These are phyloP conservation scores for Lachancea quebecensis DNA, from an alignment of 805 yeast species.

Conservation along the genomic window DNA sequence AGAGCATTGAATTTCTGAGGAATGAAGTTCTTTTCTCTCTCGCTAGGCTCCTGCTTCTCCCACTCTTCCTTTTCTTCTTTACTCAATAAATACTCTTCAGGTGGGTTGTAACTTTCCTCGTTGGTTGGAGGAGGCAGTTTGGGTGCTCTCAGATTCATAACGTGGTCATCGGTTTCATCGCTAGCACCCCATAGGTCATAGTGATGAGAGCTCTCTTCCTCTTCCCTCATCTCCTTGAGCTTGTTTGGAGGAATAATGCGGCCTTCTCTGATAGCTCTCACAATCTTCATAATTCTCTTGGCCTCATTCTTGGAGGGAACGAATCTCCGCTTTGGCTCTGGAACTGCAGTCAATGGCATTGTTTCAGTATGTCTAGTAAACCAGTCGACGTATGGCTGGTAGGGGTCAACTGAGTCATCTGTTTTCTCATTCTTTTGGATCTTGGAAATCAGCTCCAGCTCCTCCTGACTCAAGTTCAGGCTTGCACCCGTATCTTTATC, in stretches of 20 bases:
- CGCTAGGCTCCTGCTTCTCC: slow-evolving; percentile 63
- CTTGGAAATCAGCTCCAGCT: slow-evolving; percentile 78
- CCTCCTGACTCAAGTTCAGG: slow-evolving; percentile 78
- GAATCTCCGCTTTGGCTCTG: slow-evolving; percentile 96
- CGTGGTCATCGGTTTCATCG: slow-evolving; percentile 55
- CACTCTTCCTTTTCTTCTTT: slow-evolving; percentile 71
- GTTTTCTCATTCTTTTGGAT: slow-evolving; percentile 81
- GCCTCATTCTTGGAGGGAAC: slow-evolving; percentile 97
- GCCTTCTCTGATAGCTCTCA: slow-evolving; percentile 93
- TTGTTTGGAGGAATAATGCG: slow-evolving; percentile 72
- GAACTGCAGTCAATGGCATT: slow-evolving; percentile 89
- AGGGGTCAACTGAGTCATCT: slow-evolving; percentile 74
- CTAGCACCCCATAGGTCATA: slow-evolving; percentile 86
- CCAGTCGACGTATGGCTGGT: slow-evolving; percentile 94
- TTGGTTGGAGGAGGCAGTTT: slow-evolving; percentile 92
- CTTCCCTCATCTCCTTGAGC: slow-evolving; percentile 42
- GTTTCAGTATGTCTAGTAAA: slow-evolving; percentile 76
- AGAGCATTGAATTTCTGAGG: slow-evolving; percentile 79
- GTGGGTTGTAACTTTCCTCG: slow-evolving; percentile 96
- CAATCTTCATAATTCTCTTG: slow-evolving; percentile 91
- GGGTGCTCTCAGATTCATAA: slow-evolving; percentile 92
- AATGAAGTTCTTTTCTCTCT: slow-evolving; percentile 68
- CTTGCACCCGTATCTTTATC: slow-evolving; percentile 84
- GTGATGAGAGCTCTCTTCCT: slow-evolving; percentile 45
- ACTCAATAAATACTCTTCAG: slow-evolving; percentile 81